A percentile compares a stretch with the other conserved stretches of the same genome.
These are phyloP conservation scores for Tilletia setariae DNA, from an alignment of 1,284 basidiomycete genomes.

Conservation along the genomic window DNA sequence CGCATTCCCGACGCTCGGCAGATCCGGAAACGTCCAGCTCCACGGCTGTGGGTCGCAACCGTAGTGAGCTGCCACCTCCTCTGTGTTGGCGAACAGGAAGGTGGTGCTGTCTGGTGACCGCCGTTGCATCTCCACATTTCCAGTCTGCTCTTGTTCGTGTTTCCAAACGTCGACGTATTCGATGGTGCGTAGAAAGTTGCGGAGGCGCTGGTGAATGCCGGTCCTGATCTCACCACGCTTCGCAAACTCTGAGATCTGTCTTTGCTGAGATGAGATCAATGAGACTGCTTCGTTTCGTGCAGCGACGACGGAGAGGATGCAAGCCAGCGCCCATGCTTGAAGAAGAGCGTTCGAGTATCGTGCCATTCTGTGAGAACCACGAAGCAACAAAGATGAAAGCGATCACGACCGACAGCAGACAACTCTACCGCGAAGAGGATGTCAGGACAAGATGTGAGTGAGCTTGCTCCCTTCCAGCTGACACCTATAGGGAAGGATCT, in stretches of 20 bases:
- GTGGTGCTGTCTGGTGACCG: not conserved
- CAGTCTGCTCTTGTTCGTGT: not conserved
- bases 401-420: too few species aligned
- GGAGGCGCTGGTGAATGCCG: not conserved
- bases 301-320: too few species aligned
- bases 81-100: not conserved
- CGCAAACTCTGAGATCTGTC: not conserved
- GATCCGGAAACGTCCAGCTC: not conserved
- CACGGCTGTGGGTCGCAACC: conserved; percentile 10
- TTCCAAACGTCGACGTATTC: not conserved
- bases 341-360: too few species aligned
- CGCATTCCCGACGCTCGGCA: not conserved
- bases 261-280: not conserved
- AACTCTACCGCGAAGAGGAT: too few species aligned
- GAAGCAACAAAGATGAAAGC: too few species aligned
- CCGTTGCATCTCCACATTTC: not conserved
- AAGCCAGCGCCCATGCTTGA: too few species aligned
- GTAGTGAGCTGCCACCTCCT: not conserved
- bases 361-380: too few species aligned
- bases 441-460: too few species aligned
- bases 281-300: too few species aligned
- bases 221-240: not conserved
- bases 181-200: not conserved
- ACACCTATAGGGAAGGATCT: too few species aligned
- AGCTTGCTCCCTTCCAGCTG: too few species aligned